Evolutionary conservation across 2,329 filamentous ascomycete species (phyloP), one percentile per base, ranked within the genome.

Genomic region (Conoideocrella luteorostrata): DNA sequence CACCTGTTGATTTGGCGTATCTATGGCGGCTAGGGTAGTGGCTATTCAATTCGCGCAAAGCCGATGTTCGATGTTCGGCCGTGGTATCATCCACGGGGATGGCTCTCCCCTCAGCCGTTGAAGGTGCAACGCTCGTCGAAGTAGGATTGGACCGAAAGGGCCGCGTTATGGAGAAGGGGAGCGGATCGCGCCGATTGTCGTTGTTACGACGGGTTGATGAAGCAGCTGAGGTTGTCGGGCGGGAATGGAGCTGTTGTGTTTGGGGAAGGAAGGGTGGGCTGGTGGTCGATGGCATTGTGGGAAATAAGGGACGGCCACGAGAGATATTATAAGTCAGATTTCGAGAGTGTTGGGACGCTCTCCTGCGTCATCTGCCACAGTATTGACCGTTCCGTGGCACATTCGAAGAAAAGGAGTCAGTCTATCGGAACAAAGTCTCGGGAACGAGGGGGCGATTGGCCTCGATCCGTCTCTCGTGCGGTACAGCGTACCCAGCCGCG

Each of bases 41-140:
- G 54, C 64, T 71, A 60, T 77, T 82, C 47, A 82, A 66, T 57
- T 80, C 74, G 43, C 77, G 74, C 41, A 82, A 64, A 37, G 78
- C 76, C 15, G 74, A 75, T n/a, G 77, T 80, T 49, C 75, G 72
- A 54, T 77, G 66, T 37, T 76, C 69, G 41, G 73, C 69, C 4
- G 73, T 78, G 48, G 67, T 69, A 60, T 76, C 69, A 60, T 80
- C 74, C 41, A 82, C 64, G 7, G 74, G 74, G 36, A 77, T 75
- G 41, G 75, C 71, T 46, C 63, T 72, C 17, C 75, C 76, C 53
- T 77, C 69, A 37, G 75, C 75, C n/a, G 70, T 76, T 21, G 72
- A 77, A 21, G 72, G 64, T 28, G 73, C 68, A 3, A 78, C 64
- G 24, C 72, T 77, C 3, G 74, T 73, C 13, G 74, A 75, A 11